Evolutionary conservation across 2,329 filamentous ascomycete genomes (phyloP), one percentile per base, ranked within the genome.

Genomic region (Fragosphaeria purpurea): DNA sequence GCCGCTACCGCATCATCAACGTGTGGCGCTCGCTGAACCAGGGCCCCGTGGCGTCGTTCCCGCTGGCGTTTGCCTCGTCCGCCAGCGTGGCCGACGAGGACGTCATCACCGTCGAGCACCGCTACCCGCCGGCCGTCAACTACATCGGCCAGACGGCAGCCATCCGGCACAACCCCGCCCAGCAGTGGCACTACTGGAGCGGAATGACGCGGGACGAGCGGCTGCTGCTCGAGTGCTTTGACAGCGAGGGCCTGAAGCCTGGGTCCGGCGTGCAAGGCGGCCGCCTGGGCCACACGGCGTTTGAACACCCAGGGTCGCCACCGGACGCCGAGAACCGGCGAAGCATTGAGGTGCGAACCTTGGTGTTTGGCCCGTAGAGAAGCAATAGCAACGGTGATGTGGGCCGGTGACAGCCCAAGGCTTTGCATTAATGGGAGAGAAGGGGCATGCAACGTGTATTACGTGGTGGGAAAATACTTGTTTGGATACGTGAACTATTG

Each of bases 331-430:
- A 82, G 56, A 78, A 77, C 0, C 76, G 89, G 57, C 86, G 95
- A 72, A 95, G 88, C 63, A 95, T 96, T 63, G 90, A 96, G 67
- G 86, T 95, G 12, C 76, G 90, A 59, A 82, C 86, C 38, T 71
- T 95, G 65, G 85, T 95, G 0, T 95, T 95, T 73, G 86, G 85
- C 0, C 71, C 74, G 11, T 77, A 22, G 22, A 22, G 2, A 22
- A 22, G 3, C 22, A 22, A 22, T 22, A 22, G 3, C 22, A 22
- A 22, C 2, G 2, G 22, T 22, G 22, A 22, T 22, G 22, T 22
- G 22, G 22, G 22, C 3, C 22, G 22, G 22, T 22, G 22, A 22
- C 22, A 22, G 22, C 22, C 22, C 22, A 22, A 2, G 22, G 22
- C 22, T 22, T 22, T 22, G 22, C 22, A 22, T 22, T 22, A 22